phyloP scores from a whole-genome alignment of 768 basidiomycete species.

The Calocera viscosa region DNA sequence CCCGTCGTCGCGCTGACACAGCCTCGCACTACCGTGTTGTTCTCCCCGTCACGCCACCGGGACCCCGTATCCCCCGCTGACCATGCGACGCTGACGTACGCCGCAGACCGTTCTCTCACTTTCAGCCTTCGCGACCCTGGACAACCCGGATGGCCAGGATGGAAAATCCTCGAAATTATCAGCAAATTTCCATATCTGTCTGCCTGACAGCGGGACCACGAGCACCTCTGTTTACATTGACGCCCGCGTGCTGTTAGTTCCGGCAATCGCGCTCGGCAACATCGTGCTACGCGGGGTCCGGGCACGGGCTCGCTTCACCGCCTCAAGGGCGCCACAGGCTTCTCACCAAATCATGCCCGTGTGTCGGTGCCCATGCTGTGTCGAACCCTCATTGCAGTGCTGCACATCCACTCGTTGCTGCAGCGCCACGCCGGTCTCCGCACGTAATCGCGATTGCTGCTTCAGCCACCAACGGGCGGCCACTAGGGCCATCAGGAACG shows the following conservation, averaged over 20 bases:
- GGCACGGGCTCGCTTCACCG: constrained; percentile 3
- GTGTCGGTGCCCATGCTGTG: background rate
- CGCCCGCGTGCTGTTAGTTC: background rate
- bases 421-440: too few relatives aligned
- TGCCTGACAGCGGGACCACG: background rate
- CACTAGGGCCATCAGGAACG: background rate
- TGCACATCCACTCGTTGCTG: background rate
- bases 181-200: background rate
- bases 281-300: background rate
- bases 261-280: background rate
- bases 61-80: background rate
- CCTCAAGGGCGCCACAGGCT: background rate
- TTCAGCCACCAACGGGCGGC: background rate
- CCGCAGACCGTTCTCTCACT: background rate
- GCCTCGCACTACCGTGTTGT: background rate
- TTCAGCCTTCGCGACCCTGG: background rate
- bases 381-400: constrained; percentile 4
- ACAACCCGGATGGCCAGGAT: background rate
- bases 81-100: background rate
- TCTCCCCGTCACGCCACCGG: background rate
- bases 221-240: background rate
- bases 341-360: background rate
- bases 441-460: background rate
- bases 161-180: background rate
- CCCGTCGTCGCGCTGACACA: constrained; percentile 8